Percentiles rank a stretch among this genome's conserved stretches.
phyloP scores from a whole-genome alignment of 805 yeast genomes.

The Pichia kluyveri region DNA sequence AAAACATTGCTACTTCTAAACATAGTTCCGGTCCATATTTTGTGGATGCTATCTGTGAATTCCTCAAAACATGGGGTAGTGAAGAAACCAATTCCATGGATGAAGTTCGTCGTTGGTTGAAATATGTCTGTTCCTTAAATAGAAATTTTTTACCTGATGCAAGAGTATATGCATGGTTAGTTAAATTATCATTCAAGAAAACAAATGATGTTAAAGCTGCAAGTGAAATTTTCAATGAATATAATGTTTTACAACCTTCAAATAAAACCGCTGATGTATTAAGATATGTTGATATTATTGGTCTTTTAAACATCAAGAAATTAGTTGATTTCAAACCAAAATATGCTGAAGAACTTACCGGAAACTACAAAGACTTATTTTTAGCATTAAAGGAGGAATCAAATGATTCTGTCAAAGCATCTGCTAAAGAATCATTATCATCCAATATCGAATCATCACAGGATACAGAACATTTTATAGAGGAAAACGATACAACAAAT shows the following conservation, averaged over 20 bases:
- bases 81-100: slow-evolving; percentile 16
- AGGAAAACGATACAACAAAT: neutral
- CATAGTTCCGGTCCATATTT: slow-evolving; percentile 31
- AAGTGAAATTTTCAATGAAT: slow-evolving; percentile 11
- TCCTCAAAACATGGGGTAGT: slow-evolving; percentile 32
- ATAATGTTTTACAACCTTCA: slow-evolving; percentile 11
- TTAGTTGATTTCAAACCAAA: slow-evolving; percentile 25
- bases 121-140: slow-evolving; percentile 12
- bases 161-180: slow-evolving; percentile 23
- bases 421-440: neutral
- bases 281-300: slow-evolving; percentile 37
- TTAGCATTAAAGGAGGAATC: slow-evolving; percentile 7
- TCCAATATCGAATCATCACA: too few species aligned
- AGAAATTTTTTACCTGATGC: slow-evolving; percentile 18
- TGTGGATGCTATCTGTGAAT: slow-evolving; percentile 61
- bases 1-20: slow-evolving; percentile 38
- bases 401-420: too few species aligned
- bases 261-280: slow-evolving; percentile 28
- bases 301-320: slow-evolving; percentile 32
- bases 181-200: slow-evolving; percentile 20
- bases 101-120: slow-evolving; percentile 20
- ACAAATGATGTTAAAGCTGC: slow-evolving; percentile 10
- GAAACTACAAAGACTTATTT: slow-evolving; percentile 19
- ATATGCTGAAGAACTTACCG: slow-evolving; percentile 18
- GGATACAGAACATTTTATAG: neutral